phyloP scores from a whole-genome alignment of 2,329 filamentous ascomycete genomes.

The Claviceps maximensis region DNA sequence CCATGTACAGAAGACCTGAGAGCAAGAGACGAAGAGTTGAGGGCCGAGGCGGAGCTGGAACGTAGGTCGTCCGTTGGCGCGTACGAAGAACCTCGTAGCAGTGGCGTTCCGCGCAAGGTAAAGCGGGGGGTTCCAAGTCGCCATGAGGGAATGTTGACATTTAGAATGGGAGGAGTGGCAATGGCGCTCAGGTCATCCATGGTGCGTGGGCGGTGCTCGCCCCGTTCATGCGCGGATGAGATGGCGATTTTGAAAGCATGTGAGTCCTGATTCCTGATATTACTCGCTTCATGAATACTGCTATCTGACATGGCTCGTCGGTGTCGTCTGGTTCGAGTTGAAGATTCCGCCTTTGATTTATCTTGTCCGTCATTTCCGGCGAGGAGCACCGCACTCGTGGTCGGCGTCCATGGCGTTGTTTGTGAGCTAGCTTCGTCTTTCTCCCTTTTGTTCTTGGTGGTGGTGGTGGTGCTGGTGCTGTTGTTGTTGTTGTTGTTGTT shows the following conservation, averaged over 20 bases:
- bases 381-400: slow-evolving; percentile 24
- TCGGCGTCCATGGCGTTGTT: slow-evolving; percentile 26
- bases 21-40: slow-evolving; percentile 23
- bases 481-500: slow-evolving; percentile 4
- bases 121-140: slow-evolving; percentile 72
- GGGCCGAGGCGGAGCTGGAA: slow-evolving; percentile 44
- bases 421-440: neutral
- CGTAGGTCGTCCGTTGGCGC: slow-evolving; percentile 59
- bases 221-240: slow-evolving; percentile 46
- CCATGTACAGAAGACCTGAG: slow-evolving; percentile 14
- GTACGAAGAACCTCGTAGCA: slow-evolving; percentile 70
- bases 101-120: slow-evolving; percentile 59
- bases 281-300: slow-evolving; percentile 52
- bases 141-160: slow-evolving; percentile 73
- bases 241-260: slow-evolving; percentile 72
- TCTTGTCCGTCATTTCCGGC: slow-evolving; percentile 20
- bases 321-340: slow-evolving; percentile 23
- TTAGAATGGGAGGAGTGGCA: slow-evolving; percentile 39
- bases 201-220: slow-evolving; percentile 45
- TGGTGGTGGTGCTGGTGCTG: neutral
- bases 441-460: slow-evolving; percentile 5
- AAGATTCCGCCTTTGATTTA: slow-evolving; percentile 16
- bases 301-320: slow-evolving; percentile 64
- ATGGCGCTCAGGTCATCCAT: slow-evolving; percentile 39
- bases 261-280: slow-evolving; percentile 40